A percentile compares a stretch with the other conserved stretches of the same genome.
Evolutionary conservation across 441 rosid species (phyloP).

Genomic region (Erodium texanum): DNA sequence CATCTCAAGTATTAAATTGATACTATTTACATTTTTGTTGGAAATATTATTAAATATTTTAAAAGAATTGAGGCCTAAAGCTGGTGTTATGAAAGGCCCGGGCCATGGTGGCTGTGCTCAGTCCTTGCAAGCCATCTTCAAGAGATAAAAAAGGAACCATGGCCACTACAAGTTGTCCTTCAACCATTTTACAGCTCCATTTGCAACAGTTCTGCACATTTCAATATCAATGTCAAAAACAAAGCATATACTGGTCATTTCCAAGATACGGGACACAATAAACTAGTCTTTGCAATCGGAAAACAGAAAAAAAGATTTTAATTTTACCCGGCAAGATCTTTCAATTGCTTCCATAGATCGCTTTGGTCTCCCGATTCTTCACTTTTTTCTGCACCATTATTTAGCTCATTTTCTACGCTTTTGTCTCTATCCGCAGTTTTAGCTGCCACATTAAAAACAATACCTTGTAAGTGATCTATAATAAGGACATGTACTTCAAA

Average conservation of each 20-base stretch:
- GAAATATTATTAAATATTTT: too few relatives aligned
- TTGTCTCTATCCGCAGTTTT: constrained; percentile 25
- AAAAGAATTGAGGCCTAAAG: too few relatives aligned
- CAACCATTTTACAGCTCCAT: constrained; percentile 76
- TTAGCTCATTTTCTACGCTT: neutral
- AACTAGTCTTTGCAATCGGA: neutral
- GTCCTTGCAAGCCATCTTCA: neutral
- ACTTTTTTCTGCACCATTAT: neutral
- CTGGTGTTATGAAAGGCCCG: too few relatives aligned
- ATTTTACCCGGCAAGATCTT: constrained; percentile 66
- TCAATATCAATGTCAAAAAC: too few relatives aligned
- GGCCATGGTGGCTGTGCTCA: too few relatives aligned
- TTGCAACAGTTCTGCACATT: constrained; percentile 52
- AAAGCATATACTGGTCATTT: neutral
- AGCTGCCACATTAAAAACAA: constrained; percentile 24
- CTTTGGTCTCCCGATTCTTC: constrained; percentile 46
- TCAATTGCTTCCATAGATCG: constrained; percentile 53
- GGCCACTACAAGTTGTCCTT: constrained; percentile 57
- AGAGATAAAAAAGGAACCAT: neutral
- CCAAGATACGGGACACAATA: neutral
- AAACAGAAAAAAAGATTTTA: constrained; percentile 3
- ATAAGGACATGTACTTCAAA: too few relatives aligned
- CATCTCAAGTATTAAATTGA: too few relatives aligned
- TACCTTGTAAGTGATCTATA: neutral
- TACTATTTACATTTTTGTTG: too few relatives aligned